Base-by-base conservation (phyloP, 768 basidiomycete genomes). In the Lactarius evosmus region DNA sequence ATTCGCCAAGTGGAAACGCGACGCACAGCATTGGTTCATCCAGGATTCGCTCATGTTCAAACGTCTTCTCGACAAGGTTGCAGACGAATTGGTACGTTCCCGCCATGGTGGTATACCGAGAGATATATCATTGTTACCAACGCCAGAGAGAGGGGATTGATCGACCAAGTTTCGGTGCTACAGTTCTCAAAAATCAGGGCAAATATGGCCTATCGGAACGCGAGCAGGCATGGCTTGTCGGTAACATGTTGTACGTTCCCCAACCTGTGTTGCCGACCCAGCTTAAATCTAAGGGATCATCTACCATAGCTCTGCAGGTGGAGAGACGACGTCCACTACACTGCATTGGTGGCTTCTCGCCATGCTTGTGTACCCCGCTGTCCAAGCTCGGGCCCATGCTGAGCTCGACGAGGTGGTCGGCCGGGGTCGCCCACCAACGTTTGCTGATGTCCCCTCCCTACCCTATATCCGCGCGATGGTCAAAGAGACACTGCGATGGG, bases 331-430 rank as follows among this genome's bases (percentile, higher is more conserved):
- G 29, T 30, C 58, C 17, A 46, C 74, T 4, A 68, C 74, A 2
- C 52, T 78, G 3, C 65, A 69, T 19, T 65, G 72, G 1, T 78
- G 81, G 65, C 64, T 81, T 50, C 70, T 80, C n/a, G 75, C 76
- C 1, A 77, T 81, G 76, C 68, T 75, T 3, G 67, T 73, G 7
- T 66, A 78, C 60, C 79, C 79, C 1, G 73, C 75, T 17, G 67
- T 72, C 19, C 77, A 76, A 61, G 61, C 49, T 8, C 74, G 69
- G 57, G 79, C 78, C 0, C 81, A 79, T 56, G 71, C 69, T 4
- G 79, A 81, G 66, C 71, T 82, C 16, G 80, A 82, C 65, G 29
- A 53, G 3, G 72, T 80, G 7, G 65, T 80, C 14, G 56, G 76
- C 16, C 29, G 50, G 1, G 72, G 68, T 25, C 71, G 79, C 4